Percentiles rank a stretch among this genome's conserved stretches.
phyloP scores from a whole-genome alignment of 2,329 filamentous ascomycete genomes.

The Fusarium annulatum region DNA sequence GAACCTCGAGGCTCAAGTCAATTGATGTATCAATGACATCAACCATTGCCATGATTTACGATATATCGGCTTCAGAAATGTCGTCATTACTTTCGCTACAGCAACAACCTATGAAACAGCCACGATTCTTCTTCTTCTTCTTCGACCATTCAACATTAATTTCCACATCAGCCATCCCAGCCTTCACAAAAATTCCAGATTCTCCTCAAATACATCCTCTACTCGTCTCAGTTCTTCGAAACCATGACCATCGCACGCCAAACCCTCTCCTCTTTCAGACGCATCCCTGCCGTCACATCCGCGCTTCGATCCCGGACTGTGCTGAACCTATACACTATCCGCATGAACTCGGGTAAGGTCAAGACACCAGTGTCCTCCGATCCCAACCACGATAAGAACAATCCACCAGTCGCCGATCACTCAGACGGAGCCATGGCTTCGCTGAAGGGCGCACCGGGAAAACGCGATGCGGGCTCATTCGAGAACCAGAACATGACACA shows the following conservation, averaged over 20 bases:
- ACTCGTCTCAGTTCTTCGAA: background rate
- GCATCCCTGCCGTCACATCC: background rate
- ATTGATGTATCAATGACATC: slow-evolving; percentile 32
- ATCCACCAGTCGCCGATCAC: background rate
- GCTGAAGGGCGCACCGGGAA: slow-evolving; percentile 12
- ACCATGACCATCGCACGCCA: slow-evolving; percentile 11
- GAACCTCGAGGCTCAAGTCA: background rate
- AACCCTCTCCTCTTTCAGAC: background rate
- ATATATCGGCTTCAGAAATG: slow-evolving; percentile 1
- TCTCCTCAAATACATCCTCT: rapidly evolving
- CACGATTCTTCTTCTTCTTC: background rate
- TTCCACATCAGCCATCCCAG: background rate
- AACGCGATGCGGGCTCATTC: slow-evolving; percentile 12
- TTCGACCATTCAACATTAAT: background rate
- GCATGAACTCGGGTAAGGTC: slow-evolving; percentile 20
- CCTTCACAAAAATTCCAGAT: background rate
- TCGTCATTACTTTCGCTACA: slow-evolving; percentile 20
- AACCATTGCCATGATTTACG: slow-evolving; percentile 17
- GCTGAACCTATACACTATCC: background rate
- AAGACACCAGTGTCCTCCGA: slow-evolving; percentile 8
- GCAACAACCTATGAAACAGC: background rate
- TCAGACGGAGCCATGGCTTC: slow-evolving; percentile 27
- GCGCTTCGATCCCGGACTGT: background rate
- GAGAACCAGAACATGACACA: slow-evolving; percentile 10
- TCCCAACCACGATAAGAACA: slow-evolving; percentile 9